phyloP scores from a whole-genome alignment of 169 alveolate genomes.

The Babesia ovis region DNA sequence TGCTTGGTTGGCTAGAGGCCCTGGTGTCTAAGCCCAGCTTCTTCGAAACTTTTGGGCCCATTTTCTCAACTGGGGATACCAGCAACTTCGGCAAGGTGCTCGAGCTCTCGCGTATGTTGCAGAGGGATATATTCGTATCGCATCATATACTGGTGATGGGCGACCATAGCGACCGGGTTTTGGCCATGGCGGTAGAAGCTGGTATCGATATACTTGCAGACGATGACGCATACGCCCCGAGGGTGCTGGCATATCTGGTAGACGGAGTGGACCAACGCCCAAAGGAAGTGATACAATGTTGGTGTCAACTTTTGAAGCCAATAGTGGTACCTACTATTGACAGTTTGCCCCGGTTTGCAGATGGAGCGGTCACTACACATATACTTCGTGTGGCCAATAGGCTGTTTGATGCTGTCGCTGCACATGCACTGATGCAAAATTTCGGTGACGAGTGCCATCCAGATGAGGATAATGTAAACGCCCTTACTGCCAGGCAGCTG shows the following conservation, averaged over 20 bases:
- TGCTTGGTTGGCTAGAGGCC: conserved; percentile 37
- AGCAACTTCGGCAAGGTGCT: conserved; percentile 18
- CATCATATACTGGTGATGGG: conserved; percentile 10
- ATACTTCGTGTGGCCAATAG: neutral
- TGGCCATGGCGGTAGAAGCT: conserved; percentile 16
- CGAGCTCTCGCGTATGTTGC: conserved; percentile 32
- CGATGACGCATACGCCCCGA: neutral
- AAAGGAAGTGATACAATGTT: conserved; percentile 3
- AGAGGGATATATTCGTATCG: conserved; percentile 29
- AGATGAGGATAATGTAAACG: conserved; percentile 38
- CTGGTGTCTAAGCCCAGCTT: conserved; percentile 41
- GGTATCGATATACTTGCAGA: conserved; percentile 19
- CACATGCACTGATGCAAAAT: conserved; percentile 24
- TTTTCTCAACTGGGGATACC: conserved; percentile 26
- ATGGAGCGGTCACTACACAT: neutral
- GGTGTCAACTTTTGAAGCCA: conserved; percentile 16
- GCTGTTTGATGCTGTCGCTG: conserved; percentile 6
- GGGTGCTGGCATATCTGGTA: conserved; percentile 10
- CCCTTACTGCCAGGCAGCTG: conserved; percentile 24
- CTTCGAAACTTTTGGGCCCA: conserved; percentile 10
- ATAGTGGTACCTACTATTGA: conserved; percentile 6
- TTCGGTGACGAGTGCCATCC: conserved; percentile 39
- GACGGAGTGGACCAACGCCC: conserved; percentile 21
- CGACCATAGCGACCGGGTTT: neutral
- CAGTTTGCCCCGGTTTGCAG: neutral